phyloP scores from a whole-genome alignment of 495 filamentous ascomycete species.

The Annulohypoxylon nitens region DNA sequence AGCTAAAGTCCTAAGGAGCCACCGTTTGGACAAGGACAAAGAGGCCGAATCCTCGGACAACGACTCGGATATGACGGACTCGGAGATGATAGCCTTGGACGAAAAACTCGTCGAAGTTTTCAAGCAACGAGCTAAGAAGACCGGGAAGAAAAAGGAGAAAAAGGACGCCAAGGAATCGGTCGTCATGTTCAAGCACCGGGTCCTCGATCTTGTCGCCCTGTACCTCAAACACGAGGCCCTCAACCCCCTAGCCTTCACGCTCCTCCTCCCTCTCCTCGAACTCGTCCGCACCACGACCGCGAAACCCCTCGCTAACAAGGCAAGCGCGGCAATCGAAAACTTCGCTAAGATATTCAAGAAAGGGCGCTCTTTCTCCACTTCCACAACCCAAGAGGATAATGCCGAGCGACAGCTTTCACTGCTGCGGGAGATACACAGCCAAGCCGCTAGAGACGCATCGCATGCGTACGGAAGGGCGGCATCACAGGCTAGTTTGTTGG shows the following conservation, averaged over 20 bases:
- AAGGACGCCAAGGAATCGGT: slow-evolving; percentile 90
- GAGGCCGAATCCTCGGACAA: slow-evolving; percentile 66
- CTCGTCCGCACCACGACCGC: slow-evolving; percentile 68
- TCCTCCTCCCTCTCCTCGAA: slow-evolving; percentile 72
- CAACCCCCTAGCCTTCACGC: slow-evolving; percentile 72
- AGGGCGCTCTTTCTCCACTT: slow-evolving; percentile 39
- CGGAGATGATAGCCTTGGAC: slow-evolving; percentile 94
- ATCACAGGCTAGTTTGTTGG: slow-evolving; percentile 62
- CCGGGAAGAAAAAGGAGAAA: slow-evolving; percentile 79
- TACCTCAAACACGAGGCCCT: slow-evolving; percentile 84
- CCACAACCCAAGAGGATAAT: background rate
- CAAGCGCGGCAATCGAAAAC: slow-evolving; percentile 73
- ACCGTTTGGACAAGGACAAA: slow-evolving; percentile 67
- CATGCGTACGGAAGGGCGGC: slow-evolving; percentile 64
- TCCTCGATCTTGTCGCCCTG: slow-evolving; percentile 87
- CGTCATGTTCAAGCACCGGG: slow-evolving; percentile 92
- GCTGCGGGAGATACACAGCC: slow-evolving; percentile 75
- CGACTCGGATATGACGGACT: slow-evolving; percentile 88
- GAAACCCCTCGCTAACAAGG: slow-evolving; percentile 80
- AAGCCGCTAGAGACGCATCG: slow-evolving; percentile 71
- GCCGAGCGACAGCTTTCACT: slow-evolving; percentile 64
- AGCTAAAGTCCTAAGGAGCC: slow-evolving; percentile 76
- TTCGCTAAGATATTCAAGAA: slow-evolving; percentile 80
- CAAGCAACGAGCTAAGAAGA: slow-evolving; percentile 70
- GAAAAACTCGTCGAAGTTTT: slow-evolving; percentile 85